A percentile compares a stretch with the other conserved stretches of the same genome.
Conservation (phyloP, 2,329 filamentous ascomycete genomes). For the Mycogone perniciosa region DNA sequence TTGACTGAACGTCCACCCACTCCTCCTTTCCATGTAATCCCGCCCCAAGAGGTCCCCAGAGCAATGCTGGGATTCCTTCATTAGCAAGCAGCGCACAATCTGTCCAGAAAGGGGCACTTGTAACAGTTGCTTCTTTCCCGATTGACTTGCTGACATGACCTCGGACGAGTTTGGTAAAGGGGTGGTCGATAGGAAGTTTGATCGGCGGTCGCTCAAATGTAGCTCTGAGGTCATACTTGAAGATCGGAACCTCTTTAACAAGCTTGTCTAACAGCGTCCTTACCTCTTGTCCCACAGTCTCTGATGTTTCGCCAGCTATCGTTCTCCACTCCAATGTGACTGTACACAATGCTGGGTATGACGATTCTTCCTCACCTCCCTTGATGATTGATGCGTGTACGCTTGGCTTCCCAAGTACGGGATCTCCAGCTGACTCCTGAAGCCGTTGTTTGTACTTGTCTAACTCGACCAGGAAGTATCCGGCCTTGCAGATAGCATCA, state of each 20-base stretch:
- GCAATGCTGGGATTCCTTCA: conserved; percentile 38
- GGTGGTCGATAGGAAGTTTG: conserved; percentile 33
- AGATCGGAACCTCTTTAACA: conserved; percentile 26
- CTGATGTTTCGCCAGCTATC: conserved; percentile 35
- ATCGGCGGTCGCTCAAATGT: conserved; percentile 38
- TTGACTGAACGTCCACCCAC: conserved; percentile 40
- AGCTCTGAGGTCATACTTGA: conserved; percentile 34
- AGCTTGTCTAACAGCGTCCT: conserved; percentile 30
- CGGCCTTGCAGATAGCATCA: conserved; percentile 44
- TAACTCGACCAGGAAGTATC: conserved; percentile 40
- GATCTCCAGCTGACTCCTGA: conserved; percentile 22
- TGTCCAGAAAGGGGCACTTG: conserved; percentile 39
- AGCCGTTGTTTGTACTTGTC: conserved; percentile 35
- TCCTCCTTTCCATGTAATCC: conserved; percentile 46
- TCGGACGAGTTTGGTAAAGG: conserved; percentile 31
- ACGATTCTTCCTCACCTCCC: conserved; percentile 46
- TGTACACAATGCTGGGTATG: conserved; percentile 44
- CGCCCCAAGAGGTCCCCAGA: conserved; percentile 42
- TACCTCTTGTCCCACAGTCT: conserved; percentile 33
- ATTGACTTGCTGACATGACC: conserved; percentile 23
- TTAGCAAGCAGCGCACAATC: conserved; percentile 43
- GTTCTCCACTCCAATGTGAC: conserved; percentile 45
- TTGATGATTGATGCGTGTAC: conserved; percentile 43
- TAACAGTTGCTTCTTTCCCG: conserved; percentile 20
- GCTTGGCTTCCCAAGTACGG: conserved; percentile 30